A percentile compares a stretch with the other conserved stretches of the same genome.
These are phyloP conservation scores for Jatropha multifida DNA, from an alignment of 441 rosid species.

Conservation along the genomic window DNA sequence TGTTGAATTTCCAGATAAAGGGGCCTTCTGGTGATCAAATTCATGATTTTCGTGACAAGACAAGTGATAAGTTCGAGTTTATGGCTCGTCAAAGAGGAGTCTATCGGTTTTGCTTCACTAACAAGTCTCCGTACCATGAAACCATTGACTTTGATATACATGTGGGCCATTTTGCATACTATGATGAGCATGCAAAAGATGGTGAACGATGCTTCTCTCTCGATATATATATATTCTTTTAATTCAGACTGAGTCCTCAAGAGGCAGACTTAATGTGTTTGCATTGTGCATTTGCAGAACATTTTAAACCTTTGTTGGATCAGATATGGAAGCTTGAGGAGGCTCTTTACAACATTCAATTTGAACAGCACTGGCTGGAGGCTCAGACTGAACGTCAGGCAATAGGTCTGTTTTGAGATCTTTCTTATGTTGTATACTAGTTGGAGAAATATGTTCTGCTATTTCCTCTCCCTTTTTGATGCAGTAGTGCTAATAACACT, in stretches of 20 bases:
- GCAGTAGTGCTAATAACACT: neutral
- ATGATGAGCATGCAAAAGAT: conserved; percentile 71
- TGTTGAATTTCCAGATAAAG: conserved; percentile 46
- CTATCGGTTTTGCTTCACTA: conserved; percentile 65
- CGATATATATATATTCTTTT: neutral
- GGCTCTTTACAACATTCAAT: conserved; percentile 71
- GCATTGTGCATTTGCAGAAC: conserved; percentile 44
- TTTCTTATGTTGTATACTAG: neutral
- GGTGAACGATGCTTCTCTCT: conserved; percentile 31
- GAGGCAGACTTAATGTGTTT: conserved; percentile 14
- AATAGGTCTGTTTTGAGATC: conserved; percentile 39
- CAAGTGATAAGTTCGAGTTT: conserved; percentile 66
- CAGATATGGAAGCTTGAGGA: conserved; percentile 65
- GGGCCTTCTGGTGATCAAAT: conserved; percentile 64
- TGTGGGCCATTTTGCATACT: conserved; percentile 57
- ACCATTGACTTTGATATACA: conserved; percentile 68
- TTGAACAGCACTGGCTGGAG: conserved; percentile 79
- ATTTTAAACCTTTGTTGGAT: conserved; percentile 59
- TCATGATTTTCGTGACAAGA: conserved; percentile 60
- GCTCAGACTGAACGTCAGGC: conserved; percentile 82
- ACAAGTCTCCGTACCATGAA: conserved; percentile 73
- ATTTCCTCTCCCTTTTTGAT: neutral
- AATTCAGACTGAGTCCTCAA: neutral
- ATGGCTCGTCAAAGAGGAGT: conserved; percentile 59
- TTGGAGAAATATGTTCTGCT: neutral